Conservation (phyloP, 176 grass and related monocot genomes). For the Chrysopogon serrulatus region DNA sequence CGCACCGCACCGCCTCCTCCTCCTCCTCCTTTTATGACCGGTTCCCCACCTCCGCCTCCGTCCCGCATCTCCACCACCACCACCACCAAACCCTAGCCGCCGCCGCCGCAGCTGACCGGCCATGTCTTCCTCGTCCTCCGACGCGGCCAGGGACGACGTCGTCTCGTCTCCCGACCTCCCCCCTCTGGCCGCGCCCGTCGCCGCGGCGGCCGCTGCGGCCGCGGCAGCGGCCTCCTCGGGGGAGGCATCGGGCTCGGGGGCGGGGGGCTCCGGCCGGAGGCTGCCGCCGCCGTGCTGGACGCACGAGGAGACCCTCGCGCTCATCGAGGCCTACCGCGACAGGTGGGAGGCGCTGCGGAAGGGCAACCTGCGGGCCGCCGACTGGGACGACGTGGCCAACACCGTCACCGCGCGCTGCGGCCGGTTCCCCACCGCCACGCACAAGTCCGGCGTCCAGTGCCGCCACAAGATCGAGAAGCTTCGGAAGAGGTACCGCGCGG, state of each 20-base stretch:
- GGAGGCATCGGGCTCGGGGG: neutral
- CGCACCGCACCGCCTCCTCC: slow-evolving; percentile 10
- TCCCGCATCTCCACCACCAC: slow-evolving; percentile 14
- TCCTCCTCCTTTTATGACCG: slow-evolving; percentile 48
- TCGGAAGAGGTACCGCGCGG: slow-evolving; percentile 83
- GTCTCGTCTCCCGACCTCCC: slow-evolving; percentile 37
- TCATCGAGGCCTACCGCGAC: slow-evolving; percentile 85
- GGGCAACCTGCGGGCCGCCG: slow-evolving; percentile 81
- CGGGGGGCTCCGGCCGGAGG: slow-evolving; percentile 31
- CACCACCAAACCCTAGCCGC: slow-evolving; percentile 30
- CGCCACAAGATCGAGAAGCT: slow-evolving; percentile 99
- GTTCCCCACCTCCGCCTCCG: slow-evolving; percentile 26
- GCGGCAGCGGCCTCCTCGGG: slow-evolving; percentile 34
- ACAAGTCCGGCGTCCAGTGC: slow-evolving; percentile 88
- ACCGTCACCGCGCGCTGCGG: slow-evolving; percentile 60
- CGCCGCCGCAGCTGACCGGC: neutral
- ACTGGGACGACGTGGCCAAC: slow-evolving; percentile 85
- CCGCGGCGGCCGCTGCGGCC: slow-evolving; percentile 20
- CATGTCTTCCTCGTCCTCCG: slow-evolving; percentile 39
- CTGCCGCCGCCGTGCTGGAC: slow-evolving; percentile 93
- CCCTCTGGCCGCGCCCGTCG: slow-evolving; percentile 5
- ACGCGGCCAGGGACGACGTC: slow-evolving; percentile 17
- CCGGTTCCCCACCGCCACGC: slow-evolving; percentile 41
- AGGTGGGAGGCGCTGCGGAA: slow-evolving; percentile 69
- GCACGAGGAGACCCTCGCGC: slow-evolving; percentile 84